phyloP scores from a whole-genome alignment of 768 basidiomycete genomes.

The Mrakia frigida region DNA sequence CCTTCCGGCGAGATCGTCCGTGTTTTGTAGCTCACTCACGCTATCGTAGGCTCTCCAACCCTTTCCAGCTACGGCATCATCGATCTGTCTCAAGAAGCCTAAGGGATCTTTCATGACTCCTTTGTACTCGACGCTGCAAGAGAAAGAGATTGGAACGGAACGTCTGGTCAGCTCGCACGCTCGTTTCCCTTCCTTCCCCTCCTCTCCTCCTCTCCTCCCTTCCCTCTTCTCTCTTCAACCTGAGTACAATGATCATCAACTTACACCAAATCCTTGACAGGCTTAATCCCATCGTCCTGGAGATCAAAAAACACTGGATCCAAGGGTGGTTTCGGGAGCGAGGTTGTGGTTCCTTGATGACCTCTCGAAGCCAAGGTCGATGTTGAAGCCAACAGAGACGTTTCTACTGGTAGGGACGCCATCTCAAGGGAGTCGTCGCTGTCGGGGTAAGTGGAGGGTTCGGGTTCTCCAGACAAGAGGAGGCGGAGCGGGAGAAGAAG shows the following conservation, averaged over 20 bases:
- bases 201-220: background rate
- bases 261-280: constrained; percentile 22
- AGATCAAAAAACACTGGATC: constrained; percentile 22
- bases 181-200: background rate
- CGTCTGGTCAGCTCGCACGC: background rate
- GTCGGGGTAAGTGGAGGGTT: too few relatives aligned
- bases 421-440: too few relatives aligned
- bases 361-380: too few relatives aligned
- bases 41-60: constrained; percentile 19
- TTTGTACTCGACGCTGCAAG: background rate
- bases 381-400: too few relatives aligned
- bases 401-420: too few relatives aligned
- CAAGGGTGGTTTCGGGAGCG: constrained; percentile 10
- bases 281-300: background rate
- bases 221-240: background rate
- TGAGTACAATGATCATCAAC: background rate
- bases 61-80: constrained; percentile 12
- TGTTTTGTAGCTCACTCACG: background rate
- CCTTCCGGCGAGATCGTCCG: background rate
- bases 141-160: background rate
- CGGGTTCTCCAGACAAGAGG: too few relatives aligned
- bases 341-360: too few relatives aligned
- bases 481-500: too few relatives aligned
- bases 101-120: constrained; percentile 4
- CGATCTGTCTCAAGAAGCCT: constrained; percentile 17